These are phyloP conservation scores for Ophiocordyceps robertsii DNA, from an alignment of 2,329 filamentous ascomycete species.

Conservation along the genomic window DNA sequence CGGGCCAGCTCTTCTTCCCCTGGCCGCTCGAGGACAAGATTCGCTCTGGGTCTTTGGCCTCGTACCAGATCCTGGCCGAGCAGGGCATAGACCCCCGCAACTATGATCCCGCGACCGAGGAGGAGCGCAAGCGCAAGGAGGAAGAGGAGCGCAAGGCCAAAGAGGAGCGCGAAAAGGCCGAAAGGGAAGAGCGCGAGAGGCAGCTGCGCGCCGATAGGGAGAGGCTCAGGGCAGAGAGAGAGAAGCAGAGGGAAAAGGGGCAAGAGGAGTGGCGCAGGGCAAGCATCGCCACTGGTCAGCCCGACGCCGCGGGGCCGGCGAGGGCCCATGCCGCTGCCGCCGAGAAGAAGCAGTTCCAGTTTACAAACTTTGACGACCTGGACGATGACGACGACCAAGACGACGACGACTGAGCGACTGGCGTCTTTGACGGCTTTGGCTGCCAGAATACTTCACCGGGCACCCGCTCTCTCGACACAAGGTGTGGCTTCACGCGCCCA, in stretches of 20 bases:
- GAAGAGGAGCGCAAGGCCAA: conserved; percentile 33
- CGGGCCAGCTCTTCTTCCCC: conserved; percentile 52
- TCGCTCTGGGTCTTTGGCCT: conserved; percentile 51
- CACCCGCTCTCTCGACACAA: no score
- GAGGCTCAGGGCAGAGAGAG: conserved; percentile 25
- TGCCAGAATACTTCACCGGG: no score
- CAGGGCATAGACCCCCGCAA: conserved; percentile 46
- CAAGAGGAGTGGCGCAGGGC: conserved; percentile 26
- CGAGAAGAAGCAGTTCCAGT: conserved; percentile 42
- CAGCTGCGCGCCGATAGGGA: conserved; percentile 25
- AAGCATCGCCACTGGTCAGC: conserved; percentile 16
- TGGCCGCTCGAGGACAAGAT: conserved; percentile 66
- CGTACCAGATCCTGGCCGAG: conserved; percentile 47
- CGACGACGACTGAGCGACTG: conserved; percentile 7
- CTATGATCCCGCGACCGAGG: conserved; percentile 43
- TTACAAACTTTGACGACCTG: conserved; percentile 38
- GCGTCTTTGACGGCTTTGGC: background rate
- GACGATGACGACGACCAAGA: conserved; percentile 31
- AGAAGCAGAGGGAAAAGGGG: conserved; percentile 27
- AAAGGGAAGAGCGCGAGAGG: conserved; percentile 31
- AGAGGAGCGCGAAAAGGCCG: conserved; percentile 32
- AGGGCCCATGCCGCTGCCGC: conserved; percentile 13
- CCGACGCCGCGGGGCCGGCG: conserved; percentile 12
- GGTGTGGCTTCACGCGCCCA: no score
- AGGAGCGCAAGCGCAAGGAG: conserved; percentile 34